Conservation (phyloP, 495 filamentous ascomycete genomes). For the Aspergillus egyptiacus region DNA sequence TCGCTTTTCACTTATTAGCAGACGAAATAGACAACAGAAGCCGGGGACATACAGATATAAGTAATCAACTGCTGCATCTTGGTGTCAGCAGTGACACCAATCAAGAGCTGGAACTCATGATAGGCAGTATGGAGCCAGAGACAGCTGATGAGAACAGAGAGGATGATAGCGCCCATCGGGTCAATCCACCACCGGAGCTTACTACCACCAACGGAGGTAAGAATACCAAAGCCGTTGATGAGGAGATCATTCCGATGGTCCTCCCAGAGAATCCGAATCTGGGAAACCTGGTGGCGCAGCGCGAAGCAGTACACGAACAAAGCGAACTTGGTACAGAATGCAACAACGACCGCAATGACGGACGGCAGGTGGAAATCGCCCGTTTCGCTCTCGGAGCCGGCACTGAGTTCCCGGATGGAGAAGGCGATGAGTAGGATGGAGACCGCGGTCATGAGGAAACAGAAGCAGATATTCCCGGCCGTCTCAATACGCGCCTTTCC, state of each 20-base stretch:
- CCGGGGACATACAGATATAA: constrained; percentile 52
- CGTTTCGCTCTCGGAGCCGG: constrained; percentile 28
- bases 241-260: constrained; percentile 87
- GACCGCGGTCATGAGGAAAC: constrained; percentile 91
- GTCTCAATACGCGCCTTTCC: constrained; percentile 95
- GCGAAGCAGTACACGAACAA: constrained; percentile 93
- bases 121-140: constrained; percentile 86
- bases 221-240: constrained; percentile 84
- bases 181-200: constrained; percentile 95
- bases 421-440: constrained; percentile 88
- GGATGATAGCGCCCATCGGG: constrained; percentile 80
- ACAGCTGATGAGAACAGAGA: constrained; percentile 66
- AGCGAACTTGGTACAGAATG: constrained; percentile 74
- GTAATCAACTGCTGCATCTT: constrained; percentile 91
- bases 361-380: constrained; percentile 71
- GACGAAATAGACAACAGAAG: background rate
- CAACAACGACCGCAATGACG: constrained; percentile 78
- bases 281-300: constrained; percentile 78
- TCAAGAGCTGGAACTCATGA: constrained; percentile 80
- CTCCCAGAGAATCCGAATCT: constrained; percentile 89
- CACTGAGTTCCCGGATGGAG: constrained; percentile 62
- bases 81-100: constrained; percentile 80
- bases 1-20: constrained; percentile 36
- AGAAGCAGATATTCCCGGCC: constrained; percentile 94
- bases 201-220: constrained; percentile 79